Evolutionary conservation across 495 filamentous ascomycete genomes (phyloP).

Genomic region (Hypoxylon fragiforme): DNA sequence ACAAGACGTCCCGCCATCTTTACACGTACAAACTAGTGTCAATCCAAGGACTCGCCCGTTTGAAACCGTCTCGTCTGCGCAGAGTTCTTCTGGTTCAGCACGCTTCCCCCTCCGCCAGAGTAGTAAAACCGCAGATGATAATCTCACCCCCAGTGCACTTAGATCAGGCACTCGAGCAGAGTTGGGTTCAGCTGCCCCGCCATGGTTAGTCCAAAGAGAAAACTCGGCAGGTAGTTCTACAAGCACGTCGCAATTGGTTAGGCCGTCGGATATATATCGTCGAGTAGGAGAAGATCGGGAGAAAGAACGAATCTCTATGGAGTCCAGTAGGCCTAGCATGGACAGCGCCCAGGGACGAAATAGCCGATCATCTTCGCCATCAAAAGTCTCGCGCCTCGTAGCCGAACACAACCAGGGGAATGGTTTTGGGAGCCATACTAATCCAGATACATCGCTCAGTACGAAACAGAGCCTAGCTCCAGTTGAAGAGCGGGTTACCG

Average conservation of each 20-base stretch:
- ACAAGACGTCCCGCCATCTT: conserved; percentile 17
- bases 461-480: conserved; percentile 52
- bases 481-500: conserved; percentile 54
- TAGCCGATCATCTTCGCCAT: conserved; percentile 5
- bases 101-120: conserved; percentile 63
- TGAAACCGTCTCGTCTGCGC: conserved; percentile 11
- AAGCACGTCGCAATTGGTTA: conserved; percentile 65
- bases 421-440: conserved; percentile 36
- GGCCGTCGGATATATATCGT: conserved; percentile 79
- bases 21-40: conserved; percentile 29
- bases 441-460: conserved; percentile 37
- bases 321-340: conserved; percentile 53
- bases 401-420: conserved; percentile 24
- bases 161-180: conserved; percentile 26
- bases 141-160: conserved; percentile 29
- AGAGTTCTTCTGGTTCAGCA: conserved; percentile 31
- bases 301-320: conserved; percentile 56
- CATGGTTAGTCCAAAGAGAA: conserved; percentile 39
- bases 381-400: conserved; percentile 5
- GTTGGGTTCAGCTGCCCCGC: conserved; percentile 32
- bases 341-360: conserved; percentile 39
- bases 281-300: conserved; percentile 69
- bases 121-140: conserved; percentile 56
- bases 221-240: conserved; percentile 26
- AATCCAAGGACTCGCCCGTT: background rate